A percentile compares a stretch with the other conserved stretches of the same genome.
Conservation (phyloP, 345 rosid genomes). For the Lagerstroemia speciosa region DNA sequence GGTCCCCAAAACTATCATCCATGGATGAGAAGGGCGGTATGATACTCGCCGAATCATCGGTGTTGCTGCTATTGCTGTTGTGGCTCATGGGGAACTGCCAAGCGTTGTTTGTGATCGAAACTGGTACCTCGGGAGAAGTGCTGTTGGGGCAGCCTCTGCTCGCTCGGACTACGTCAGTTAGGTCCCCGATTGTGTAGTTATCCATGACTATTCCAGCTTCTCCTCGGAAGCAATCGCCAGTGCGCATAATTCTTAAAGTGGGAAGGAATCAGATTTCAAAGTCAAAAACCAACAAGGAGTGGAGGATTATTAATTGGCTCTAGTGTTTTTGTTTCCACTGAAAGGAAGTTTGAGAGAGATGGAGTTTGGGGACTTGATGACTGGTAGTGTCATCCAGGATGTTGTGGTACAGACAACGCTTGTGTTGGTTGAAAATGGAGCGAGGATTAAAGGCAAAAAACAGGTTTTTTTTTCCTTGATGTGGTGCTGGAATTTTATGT, state of each 20-base stretch:
- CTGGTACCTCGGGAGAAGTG: not conserved
- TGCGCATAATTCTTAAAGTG: not conserved
- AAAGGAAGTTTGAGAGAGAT: not conserved
- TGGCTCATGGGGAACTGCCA: slow-evolving; percentile 1
- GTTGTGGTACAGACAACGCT: not conserved
- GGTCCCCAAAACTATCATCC: slow-evolving; percentile 59
- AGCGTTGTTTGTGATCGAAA: not conserved
- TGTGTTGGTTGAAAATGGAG: not conserved
- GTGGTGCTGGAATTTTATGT: slow-evolving; percentile 6
- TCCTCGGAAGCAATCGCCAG: not conserved
- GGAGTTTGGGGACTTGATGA: not conserved
- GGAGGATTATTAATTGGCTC: too few species aligned
- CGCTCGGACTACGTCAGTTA: slow-evolving; percentile 15
- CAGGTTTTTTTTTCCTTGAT: not conserved
- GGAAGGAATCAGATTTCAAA: not conserved
- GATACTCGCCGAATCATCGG: not conserved
- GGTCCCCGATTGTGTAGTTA: slow-evolving; percentile 14
- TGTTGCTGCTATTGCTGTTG: not conserved
- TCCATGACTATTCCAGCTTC: slow-evolving; percentile 10
- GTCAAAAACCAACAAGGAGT: not conserved
- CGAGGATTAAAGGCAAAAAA: not conserved
- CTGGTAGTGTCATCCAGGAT: not conserved
- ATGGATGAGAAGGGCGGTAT: slow-evolving; percentile 5
- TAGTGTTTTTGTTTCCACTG: not conserved
- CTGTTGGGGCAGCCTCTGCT: not conserved